phyloP scores from a whole-genome alignment of 768 basidiomycete species.

The Lactarius indigo region DNA sequence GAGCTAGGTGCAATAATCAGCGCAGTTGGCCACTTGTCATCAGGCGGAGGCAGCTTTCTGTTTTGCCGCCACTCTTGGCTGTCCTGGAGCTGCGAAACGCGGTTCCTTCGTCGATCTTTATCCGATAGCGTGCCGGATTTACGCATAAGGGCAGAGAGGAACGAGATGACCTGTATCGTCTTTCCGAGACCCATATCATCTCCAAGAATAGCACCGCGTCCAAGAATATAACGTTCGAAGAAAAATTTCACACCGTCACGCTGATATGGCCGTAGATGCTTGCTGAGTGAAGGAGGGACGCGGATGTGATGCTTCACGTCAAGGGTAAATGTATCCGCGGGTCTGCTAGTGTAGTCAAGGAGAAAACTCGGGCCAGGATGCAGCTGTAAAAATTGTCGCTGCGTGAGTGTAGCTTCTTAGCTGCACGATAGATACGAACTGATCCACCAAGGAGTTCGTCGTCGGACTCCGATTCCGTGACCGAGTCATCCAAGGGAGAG shows the following conservation, averaged over 20 bases:
- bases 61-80: slow-evolving; percentile 47
- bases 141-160: slow-evolving; percentile 88
- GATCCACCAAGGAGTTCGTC: slow-evolving; percentile 16
- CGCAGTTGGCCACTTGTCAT: slow-evolving; percentile 79
- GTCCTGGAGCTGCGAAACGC: slow-evolving; percentile 68
- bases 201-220: slow-evolving; percentile 78
- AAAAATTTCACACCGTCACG: slow-evolving; percentile 83
- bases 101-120: slow-evolving; percentile 56
- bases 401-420: background rate
- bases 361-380: slow-evolving; percentile 24
- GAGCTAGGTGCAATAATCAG: slow-evolving; percentile 84
- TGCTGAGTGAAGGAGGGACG: slow-evolving; percentile 72
- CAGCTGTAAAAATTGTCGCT: background rate
- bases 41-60: slow-evolving; percentile 58
- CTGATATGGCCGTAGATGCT: slow-evolving; percentile 88
- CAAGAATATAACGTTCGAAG: slow-evolving; percentile 63
- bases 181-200: slow-evolving; percentile 98
- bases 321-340: slow-evolving; percentile 48
- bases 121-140: slow-evolving; percentile 69
- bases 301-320: slow-evolving; percentile 44
- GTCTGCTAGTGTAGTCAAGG: slow-evolving; percentile 46
- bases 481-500: slow-evolving; percentile 36
- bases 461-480: slow-evolving; percentile 47
- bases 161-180: slow-evolving; percentile 90
- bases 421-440: slow-evolving; percentile 6